Evolutionary conservation across 129 eudicot genomes (phyloP).

Genomic region (Kitagawia praeruptora): DNA sequence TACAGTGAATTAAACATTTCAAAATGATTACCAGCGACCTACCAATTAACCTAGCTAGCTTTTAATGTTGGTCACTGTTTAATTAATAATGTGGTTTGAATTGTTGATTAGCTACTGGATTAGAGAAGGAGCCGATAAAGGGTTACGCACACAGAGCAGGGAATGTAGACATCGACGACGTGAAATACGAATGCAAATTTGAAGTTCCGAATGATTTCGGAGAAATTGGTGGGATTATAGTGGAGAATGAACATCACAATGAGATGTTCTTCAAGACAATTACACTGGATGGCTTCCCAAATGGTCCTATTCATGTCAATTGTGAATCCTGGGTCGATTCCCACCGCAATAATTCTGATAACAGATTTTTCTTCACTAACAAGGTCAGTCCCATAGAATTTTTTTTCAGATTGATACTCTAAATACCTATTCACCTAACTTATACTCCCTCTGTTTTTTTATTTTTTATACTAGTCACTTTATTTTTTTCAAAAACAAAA

Average conservation of each 20-base stretch:
- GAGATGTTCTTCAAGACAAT: conserved; percentile 45
- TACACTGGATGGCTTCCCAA: conserved; percentile 28
- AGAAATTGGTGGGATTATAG: conserved; percentile 46
- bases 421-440: too few relatives aligned
- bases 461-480: too few relatives aligned
- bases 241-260: conserved; percentile 51
- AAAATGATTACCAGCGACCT: too few relatives aligned
- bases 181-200: conserved; percentile 30
- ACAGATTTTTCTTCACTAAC: conserved; percentile 53
- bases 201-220: conserved; percentile 46
- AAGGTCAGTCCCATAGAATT: conserved; percentile 22
- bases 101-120: conserved; percentile 18
- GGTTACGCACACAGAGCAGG: conserved; percentile 26
- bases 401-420: too few relatives aligned
- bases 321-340: conserved; percentile 58
- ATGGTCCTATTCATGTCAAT: conserved; percentile 16
- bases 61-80: neutral
- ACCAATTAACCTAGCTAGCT: too few relatives aligned
- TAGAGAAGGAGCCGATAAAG: conserved; percentile 29
- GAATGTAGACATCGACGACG: conserved; percentile 17
- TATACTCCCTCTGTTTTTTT: too few relatives aligned
- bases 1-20: too few relatives aligned
- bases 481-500: too few relatives aligned
- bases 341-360: conserved; percentile 29
- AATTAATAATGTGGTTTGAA: neutral